Evolutionary conservation across 257 asterid genomes (phyloP).

Genomic region (Ilex aquifolium): DNA sequence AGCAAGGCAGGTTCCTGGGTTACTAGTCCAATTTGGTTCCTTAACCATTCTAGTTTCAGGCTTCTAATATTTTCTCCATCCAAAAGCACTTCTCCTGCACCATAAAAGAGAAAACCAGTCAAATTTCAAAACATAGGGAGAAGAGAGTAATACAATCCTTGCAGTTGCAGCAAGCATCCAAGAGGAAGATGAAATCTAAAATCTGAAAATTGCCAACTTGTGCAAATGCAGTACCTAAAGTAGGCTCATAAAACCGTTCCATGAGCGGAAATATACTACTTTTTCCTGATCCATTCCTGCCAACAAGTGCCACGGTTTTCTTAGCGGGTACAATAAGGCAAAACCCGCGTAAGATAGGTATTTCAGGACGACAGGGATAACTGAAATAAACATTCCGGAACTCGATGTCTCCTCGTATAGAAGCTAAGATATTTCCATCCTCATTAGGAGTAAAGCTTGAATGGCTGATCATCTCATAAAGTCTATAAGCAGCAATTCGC

Average conservation of each 20-base stretch:
- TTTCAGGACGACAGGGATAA: not conserved
- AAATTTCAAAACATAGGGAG: not conserved
- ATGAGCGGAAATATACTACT: not conserved
- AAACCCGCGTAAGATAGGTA: not conserved
- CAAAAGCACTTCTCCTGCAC: constrained; percentile 3
- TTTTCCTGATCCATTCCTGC: not conserved
- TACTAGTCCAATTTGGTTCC: not conserved
- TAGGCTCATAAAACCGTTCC: not conserved
- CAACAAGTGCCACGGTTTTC: constrained; percentile 5
- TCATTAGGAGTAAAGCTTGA: not conserved
- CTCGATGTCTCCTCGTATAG: not conserved
- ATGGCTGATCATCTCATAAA: constrained; percentile 2
- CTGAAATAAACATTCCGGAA: constrained; percentile 3
- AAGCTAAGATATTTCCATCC: not conserved
- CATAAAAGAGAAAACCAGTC: not conserved
- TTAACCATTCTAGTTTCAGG: constrained; percentile 3
- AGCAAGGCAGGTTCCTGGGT: constrained; percentile 6
- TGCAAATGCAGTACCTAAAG: not conserved
- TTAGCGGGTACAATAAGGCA: not conserved
- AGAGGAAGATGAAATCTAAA: too few relatives aligned
- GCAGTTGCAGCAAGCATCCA: too few relatives aligned
- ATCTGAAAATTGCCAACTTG: too few relatives aligned
- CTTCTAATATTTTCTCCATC: constrained; percentile 1
- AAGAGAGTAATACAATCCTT: too few relatives aligned
- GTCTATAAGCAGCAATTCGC: constrained; percentile 4